Conservation (phyloP, 768 basidiomycete genomes). For the Mycena crocata region DNA sequence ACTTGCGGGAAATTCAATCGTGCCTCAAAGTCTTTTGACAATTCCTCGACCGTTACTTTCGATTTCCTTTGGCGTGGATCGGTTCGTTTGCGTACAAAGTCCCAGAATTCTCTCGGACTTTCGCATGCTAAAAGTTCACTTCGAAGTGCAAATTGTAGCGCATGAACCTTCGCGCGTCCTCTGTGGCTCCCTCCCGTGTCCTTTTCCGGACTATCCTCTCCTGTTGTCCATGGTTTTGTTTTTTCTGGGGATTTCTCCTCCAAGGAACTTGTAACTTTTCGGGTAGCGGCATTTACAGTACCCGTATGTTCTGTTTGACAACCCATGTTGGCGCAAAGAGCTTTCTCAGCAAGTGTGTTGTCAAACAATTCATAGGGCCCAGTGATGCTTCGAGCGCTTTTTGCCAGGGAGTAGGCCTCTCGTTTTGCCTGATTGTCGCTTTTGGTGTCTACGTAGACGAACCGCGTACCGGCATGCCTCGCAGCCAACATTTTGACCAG, state of each 20-base stretch:
- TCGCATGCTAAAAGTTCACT: too few species aligned
- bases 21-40: too few species aligned
- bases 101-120: too few species aligned
- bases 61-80: too few species aligned
- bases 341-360: too few species aligned
- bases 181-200: neutral
- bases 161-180: constrained; percentile 14
- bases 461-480: neutral
- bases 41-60: too few species aligned
- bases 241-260: neutral
- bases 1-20: too few species aligned
- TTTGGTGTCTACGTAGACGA: neutral
- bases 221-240: neutral
- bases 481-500: neutral
- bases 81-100: too few species aligned
- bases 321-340: too few species aligned
- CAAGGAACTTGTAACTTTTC: neutral
- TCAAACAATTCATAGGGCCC: too few species aligned
- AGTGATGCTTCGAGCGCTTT: neutral
- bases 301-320: too few species aligned
- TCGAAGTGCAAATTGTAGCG: neutral
- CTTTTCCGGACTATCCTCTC: neutral
- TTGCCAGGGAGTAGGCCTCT: constrained; percentile 4
- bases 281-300: neutral
- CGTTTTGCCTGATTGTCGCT: neutral